Evolutionary conservation across 192 early-diverging fungal genomes (phyloP), one percentile per base, ranked within the genome.

Genomic region (Spizellomyces punctatus): DNA sequence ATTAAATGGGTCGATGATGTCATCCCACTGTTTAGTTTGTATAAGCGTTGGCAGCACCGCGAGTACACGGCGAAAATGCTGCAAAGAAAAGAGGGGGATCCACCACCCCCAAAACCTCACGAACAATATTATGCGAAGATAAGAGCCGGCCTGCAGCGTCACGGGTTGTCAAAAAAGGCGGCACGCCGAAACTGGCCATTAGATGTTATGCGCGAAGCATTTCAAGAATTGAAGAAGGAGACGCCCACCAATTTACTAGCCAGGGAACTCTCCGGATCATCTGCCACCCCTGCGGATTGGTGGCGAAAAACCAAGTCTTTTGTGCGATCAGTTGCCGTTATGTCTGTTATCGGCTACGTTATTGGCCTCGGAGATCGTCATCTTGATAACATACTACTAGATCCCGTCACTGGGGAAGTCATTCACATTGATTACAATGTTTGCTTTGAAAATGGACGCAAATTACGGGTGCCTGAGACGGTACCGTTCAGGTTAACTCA

Each of bases 1-100:
- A 91, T 98, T 67, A 91, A 98, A 68, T 99, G 95, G 96, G 92
- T 98, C 3, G 89, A 95, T 56, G 86, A 90, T 73, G 89, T 92
- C 6, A 81, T 85, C 1, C 89, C 89, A 12, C 59, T 99, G 49
- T 96, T 93, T 83, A 79, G 88, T 46, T 64, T 94, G 19, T 93
- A 90, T 63, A 86, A 89, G 47, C 83, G 85, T 47, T 93, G 92
- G 94, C 90, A 93, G 76, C 83, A 88, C 69, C 85, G 85, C 6
- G 85, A 93, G 64, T 67, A 89, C 72, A 67, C 87, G 69, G 79
- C 76, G 6, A 82, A 88, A 54, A 48, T 88, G 70, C 78, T 91
- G 67, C 75, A 73, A 60, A 50, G 36, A 70, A 88, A 86, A 56
- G 79, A 77, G 66, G 79, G 54, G 66, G 82, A 63, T 63, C 67